Evolutionary conservation across 805 yeast genomes (phyloP), one percentile per base, ranked within the genome.

Genomic region (Saturnispora saitoi): DNA sequence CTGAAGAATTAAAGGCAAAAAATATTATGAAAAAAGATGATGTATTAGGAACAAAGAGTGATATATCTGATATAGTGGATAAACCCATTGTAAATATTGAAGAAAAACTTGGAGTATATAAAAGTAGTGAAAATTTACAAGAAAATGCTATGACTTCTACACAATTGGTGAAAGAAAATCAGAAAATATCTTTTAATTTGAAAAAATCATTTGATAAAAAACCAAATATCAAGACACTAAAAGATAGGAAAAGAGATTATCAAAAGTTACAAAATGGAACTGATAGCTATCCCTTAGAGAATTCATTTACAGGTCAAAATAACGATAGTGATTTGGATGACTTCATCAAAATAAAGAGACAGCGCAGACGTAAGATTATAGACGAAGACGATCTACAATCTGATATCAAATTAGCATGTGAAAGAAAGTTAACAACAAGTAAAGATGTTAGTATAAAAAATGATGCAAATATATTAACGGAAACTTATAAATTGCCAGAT

Each of bases 271-370:
- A 32, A 24, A 19, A 6, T 1, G 17, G 29, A 7, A 34, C 14
- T 2, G 19, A 28, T 4, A 17, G 14, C 19, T 17, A 17, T 34
- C 22, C 10, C 17, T 34, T 17, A 34, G 12, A 11, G 11, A 15
- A 19, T 17, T 15, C 38, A 17, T 15, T 17, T 12, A 42, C 15
- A 14, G 42, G 26, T 3, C 7, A 20, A 2, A 17, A 49, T 10
- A 61, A 59, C 40, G 56, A 54, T 2, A 49, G 52, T 28, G 46
- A 31, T 10, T 36, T 8, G 9, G 22, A 42, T 14, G 26, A 17
- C 11, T 12, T 26, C 6, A 24, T n/a, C 3, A 43, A 44, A 30
- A 57, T 47, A 14, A 34, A 43, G 17, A 40, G 37, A n/a, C 41
- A 44, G n/a, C 29, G 40, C 2, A 26, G 8, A 17, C 49, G 47